These are phyloP conservation scores for Penicillium sp. DNA, from an alignment of 2,329 filamentous ascomycete species.

Conservation along the genomic window DNA sequence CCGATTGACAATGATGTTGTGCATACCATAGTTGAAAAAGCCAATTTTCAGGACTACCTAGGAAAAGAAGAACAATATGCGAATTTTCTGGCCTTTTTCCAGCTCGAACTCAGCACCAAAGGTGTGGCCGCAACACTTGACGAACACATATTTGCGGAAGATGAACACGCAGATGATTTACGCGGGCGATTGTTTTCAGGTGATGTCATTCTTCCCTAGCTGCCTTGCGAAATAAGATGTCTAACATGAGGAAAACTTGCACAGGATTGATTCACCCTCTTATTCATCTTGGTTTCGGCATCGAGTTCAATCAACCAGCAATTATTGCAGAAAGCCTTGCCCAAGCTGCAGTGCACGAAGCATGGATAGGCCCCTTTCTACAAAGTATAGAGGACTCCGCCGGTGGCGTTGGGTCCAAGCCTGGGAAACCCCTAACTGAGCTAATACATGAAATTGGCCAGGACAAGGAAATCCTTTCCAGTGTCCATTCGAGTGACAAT, in stretches of 20 bases:
- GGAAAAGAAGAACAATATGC: conserved; percentile 64
- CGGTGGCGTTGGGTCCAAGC: conserved; percentile 25
- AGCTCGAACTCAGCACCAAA: conserved; percentile 63
- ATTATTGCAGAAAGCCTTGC: conserved; percentile 77
- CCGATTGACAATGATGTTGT: conserved; percentile 50
- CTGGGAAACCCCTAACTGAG: conserved; percentile 47
- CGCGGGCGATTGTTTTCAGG: conserved; percentile 64
- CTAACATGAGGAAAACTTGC: not conserved
- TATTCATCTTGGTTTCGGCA: conserved; percentile 78
- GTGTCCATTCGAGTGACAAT: conserved; percentile 50
- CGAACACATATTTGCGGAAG: conserved; percentile 65
- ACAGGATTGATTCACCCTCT: conserved; percentile 70
- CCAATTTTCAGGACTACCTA: conserved; percentile 56
- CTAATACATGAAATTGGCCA: conserved; percentile 59
- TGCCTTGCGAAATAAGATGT: not conserved
- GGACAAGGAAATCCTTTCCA: conserved; percentile 54
- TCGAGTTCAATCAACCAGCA: conserved; percentile 78
- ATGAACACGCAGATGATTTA: conserved; percentile 64
- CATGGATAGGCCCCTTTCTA: conserved; percentile 55
- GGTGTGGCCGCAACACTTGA: conserved; percentile 61
- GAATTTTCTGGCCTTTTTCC: conserved; percentile 74
- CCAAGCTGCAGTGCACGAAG: conserved; percentile 66
- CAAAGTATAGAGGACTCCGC: conserved; percentile 32
- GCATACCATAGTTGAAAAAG: conserved; percentile 54
- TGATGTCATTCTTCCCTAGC: conserved; percentile 24